Conservation (phyloP, 495 filamentous ascomycete genomes). For the Tuber brumale region DNA sequence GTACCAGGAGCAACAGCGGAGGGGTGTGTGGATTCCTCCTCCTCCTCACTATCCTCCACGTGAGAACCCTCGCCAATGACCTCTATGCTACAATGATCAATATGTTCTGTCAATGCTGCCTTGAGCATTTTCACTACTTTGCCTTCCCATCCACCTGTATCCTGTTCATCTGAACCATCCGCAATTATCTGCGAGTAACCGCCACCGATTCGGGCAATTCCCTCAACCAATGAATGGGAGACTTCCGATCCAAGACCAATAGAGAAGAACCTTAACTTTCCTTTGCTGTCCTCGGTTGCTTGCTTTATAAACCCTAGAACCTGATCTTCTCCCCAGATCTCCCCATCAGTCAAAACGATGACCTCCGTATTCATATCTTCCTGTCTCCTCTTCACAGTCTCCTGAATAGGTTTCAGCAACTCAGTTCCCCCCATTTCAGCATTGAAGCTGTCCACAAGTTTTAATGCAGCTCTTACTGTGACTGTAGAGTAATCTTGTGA, state of each 20-base stretch:
- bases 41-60: conserved; percentile 38
- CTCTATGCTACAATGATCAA: conserved; percentile 55
- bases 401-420: conserved; percentile 52
- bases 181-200: conserved; percentile 58
- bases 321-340: conserved; percentile 53
- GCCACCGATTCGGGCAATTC: conserved; percentile 58
- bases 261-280: conserved; percentile 52
- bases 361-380: conserved; percentile 49
- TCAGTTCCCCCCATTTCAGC: conserved; percentile 59
- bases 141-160: conserved; percentile 48
- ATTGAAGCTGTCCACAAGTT: conserved; percentile 47
- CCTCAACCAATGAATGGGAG: conserved; percentile 59
- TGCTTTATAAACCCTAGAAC: conserved; percentile 46
- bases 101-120: conserved; percentile 55
- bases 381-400: conserved; percentile 47
- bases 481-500: conserved; percentile 51
- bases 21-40: not conserved
- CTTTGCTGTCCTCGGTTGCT: not conserved
- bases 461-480: conserved; percentile 49
- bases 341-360: conserved; percentile 63
- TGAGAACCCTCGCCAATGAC: conserved; percentile 33
- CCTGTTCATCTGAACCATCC: conserved; percentile 1
- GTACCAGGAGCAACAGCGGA: not conserved
- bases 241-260: conserved; percentile 57
- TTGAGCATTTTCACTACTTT: conserved; percentile 66